Base-by-base conservation (phyloP, 192 early-diverging fungal genomes). In the Phlyctochytrium planicorne region DNA sequence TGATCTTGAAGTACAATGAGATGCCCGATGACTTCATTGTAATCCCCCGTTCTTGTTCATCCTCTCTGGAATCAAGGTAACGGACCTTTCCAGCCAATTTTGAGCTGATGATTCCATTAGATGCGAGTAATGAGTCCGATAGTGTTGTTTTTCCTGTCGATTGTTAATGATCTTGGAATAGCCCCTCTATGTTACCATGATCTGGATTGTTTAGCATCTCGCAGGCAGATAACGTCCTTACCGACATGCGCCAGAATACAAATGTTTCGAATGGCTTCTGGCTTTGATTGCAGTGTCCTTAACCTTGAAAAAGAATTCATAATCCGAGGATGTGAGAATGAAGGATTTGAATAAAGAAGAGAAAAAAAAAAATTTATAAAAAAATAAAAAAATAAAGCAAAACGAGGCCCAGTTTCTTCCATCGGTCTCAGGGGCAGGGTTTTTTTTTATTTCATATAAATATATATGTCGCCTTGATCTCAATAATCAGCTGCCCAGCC, bases 211-310 rank as follows among this genome's bases (percentile, higher is more conserved):
- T 27, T 1, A 69, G 27, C 62, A 64, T 47, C 1, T 29, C n/a
- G 50, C 50, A n/a, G 16, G 16, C 16, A 16, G 50, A n/a, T 17
- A 62, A 17, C 29, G 24, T 10, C 94, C 78, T 96, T 94, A 83
- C 98, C 97, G 31, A 99, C 97, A 70, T 99, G 97, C 0, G 97
- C 97, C 30, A 99, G 78, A 55, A 99, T 97, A 75, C 96, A 98
- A 52, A 99, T 91, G 73, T 99, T 99, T 61, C 97, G 84, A 34
- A 98, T 94, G 63, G 87, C 80, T 50, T 77, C 73, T 29, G 81
- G 72, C 66, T 87, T 86, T 3, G 75, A 79, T 66, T 94, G 94
- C 57, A 97, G 66, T 29, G 17, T 34, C 3, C 34, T 53, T 34
- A 78, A 66, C 33, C 70, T 68, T n/a, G 62, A 27, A 10, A 57